Conservation (phyloP, 2,329 filamentous ascomycete genomes). For the Pseudonectria foliicola region DNA sequence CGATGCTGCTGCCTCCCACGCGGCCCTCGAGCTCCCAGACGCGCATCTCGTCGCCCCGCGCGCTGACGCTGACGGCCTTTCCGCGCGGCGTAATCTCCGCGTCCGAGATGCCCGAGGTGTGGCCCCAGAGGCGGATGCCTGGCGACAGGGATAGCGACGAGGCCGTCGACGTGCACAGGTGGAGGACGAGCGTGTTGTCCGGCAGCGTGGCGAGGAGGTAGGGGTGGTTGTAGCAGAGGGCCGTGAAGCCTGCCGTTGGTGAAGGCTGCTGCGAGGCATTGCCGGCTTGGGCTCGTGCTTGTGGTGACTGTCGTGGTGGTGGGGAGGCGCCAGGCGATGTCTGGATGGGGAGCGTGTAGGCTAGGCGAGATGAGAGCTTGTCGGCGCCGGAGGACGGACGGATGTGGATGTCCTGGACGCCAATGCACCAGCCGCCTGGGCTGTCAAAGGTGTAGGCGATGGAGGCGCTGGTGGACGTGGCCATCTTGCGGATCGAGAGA, state of each 20-base stretch:
- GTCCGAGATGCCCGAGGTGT: slow-evolving; percentile 81
- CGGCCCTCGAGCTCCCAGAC: slow-evolving; percentile 86
- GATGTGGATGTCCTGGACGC: slow-evolving; percentile 82
- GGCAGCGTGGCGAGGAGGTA: slow-evolving; percentile 78
- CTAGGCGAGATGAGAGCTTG: slow-evolving; percentile 29
- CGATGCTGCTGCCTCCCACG: slow-evolving; percentile 45
- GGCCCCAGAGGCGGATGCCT: slow-evolving; percentile 77
- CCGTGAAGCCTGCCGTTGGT: slow-evolving; percentile 44
- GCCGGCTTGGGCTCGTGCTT: slow-evolving; percentile 6
- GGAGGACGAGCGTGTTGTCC: slow-evolving; percentile 80
- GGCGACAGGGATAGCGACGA: slow-evolving; percentile 61
- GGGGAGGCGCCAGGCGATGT: slow-evolving; percentile 3
- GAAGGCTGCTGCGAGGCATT: slow-evolving; percentile 4
- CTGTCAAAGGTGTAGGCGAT: slow-evolving; percentile 82
- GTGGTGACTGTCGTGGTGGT: slow-evolving; percentile 2
- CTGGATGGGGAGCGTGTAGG: slow-evolving; percentile 28
- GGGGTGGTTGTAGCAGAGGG: slow-evolving; percentile 68
- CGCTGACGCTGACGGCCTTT: slow-evolving; percentile 84
- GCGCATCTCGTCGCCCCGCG: slow-evolving; percentile 68
- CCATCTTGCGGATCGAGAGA: slow-evolving; percentile 67
- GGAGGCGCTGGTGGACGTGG: slow-evolving; percentile 63
- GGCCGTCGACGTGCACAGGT: slow-evolving; percentile 69
- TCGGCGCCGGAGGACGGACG: slow-evolving; percentile 26
- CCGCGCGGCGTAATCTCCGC: slow-evolving; percentile 78
- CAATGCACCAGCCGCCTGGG: slow-evolving; percentile 76